A percentile compares a stretch with the other conserved stretches of the same genome.
Evolutionary conservation across 768 basidiomycete genomes (phyloP).

Genomic region (Boletus eberwhitei): DNA sequence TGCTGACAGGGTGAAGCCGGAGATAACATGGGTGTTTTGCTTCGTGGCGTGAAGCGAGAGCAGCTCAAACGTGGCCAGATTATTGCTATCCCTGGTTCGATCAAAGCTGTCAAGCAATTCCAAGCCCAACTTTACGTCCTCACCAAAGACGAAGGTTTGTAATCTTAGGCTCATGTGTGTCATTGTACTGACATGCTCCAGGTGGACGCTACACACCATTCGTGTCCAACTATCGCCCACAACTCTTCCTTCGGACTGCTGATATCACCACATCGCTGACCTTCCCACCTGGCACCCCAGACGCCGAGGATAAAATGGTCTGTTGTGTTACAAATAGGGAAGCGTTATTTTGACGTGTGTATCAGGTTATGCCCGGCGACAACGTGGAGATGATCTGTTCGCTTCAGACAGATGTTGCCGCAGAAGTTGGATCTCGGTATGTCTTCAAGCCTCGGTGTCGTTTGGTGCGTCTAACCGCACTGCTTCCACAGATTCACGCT

Average conservation of each 20-base stretch:
- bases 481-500: constrained; percentile 64
- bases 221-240: constrained; percentile 91
- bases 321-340: constrained; percentile 9
- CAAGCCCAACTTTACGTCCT: constrained; percentile 82
- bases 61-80: constrained; percentile 93
- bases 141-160: constrained; percentile 41
- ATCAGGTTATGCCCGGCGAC: constrained; percentile 93
- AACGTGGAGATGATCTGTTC: constrained; percentile 90
- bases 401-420: constrained; percentile 81
- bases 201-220: constrained; percentile 88
- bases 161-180: constrained; percentile 43
- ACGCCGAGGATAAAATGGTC: constrained; percentile 86
- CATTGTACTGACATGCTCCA: constrained; percentile 13
- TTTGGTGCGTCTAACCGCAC: not conserved
- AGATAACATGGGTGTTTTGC: constrained; percentile 97
- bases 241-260: constrained; percentile 93
- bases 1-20: constrained; percentile 81
- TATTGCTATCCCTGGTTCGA: constrained; percentile 81
- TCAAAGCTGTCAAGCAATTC: constrained; percentile 95
- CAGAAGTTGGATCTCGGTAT: constrained; percentile 83
- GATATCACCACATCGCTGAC: constrained; percentile 83
- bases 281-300: constrained; percentile 83
- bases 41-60: constrained; percentile 96
- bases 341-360: not conserved
- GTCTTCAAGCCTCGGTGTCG: constrained; percentile 4